Base-by-base conservation (phyloP, 306 rosid genomes). In the Aeschynomene evenia region DNA sequence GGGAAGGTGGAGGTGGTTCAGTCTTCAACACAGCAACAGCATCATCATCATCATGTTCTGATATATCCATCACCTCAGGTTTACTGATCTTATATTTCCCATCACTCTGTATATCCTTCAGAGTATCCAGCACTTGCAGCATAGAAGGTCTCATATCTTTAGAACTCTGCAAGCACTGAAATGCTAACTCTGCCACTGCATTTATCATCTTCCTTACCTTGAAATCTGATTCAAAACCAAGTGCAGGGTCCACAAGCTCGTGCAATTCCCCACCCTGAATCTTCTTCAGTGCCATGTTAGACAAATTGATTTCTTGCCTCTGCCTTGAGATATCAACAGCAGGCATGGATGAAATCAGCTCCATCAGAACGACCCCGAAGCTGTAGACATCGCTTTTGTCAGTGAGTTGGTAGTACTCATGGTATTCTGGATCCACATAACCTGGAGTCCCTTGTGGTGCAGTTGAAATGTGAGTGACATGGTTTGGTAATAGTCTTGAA, bases 351-450 rank as follows among this genome's bases (percentile, higher is more conserved):
- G 97, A 86, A 40, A 90, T 78, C 5, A 94, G 78, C 66, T 94
- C 97, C 56, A 94, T 62, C 37, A 94, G 20, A 23, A 94, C 98
- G 46, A 94, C 98, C 0, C 98, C 98, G 0, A 90, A 90, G 83
- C 96, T 90, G 39, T 49, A 93, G 2, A 93, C 97, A 55, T 93
- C 97, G 29, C 98, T 93, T 61, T 85, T 93, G 10, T 81, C 83
- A 1, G 94, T 88, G 0, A 93, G 94, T 20, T 85, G 97, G 61
- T 93, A 86, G 48, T 66, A 79, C 62, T 75, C 65, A 12, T 82
- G 72, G 12, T 82, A 82, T 14, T 82, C 84, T 0, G 84, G 83
- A 74, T 82, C 86, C 6, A 82, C 80, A 6, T 82, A 82, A 4
- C 83, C 80, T 0, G 83, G 86, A 34, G 86, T 79, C n/a, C 84